Conservation (phyloP, 1,139 yeast genomes). For the Protomyces inundatus region DNA sequence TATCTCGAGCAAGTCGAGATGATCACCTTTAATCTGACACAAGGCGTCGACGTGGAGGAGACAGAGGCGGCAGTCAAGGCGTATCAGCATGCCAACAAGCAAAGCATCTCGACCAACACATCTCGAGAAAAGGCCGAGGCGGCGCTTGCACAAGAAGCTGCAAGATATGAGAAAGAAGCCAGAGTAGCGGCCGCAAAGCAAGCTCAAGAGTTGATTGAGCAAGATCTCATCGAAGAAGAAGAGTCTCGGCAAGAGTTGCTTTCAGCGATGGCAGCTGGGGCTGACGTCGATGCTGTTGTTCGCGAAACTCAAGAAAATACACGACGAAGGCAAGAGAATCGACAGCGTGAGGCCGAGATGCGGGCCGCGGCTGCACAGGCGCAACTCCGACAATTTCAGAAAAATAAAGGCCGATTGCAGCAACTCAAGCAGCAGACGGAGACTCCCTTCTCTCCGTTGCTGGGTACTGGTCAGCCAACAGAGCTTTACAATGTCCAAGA, state of each 20-base stretch:
- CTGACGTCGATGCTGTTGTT: conserved; percentile 49
- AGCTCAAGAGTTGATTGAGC: conserved; percentile 39
- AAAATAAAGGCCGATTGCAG: conserved; percentile 36
- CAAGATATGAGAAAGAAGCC: conserved; percentile 62
- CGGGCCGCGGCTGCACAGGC: conserved; percentile 11
- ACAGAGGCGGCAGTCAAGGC: conserved; percentile 65
- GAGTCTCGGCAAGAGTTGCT: conserved; percentile 65
- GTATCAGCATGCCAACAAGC: conserved; percentile 72
- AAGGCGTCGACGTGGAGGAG: conserved; percentile 62
- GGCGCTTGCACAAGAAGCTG: conserved; percentile 58
- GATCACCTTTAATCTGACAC: conserved; percentile 67
- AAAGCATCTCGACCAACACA: conserved; percentile 70
- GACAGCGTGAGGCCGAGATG: conserved; percentile 42
- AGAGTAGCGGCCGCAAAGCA: conserved; percentile 41
- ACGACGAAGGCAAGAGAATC: conserved; percentile 51
- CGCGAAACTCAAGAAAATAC: conserved; percentile 58
- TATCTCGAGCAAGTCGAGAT: conserved; percentile 82
- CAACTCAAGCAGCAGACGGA: conserved; percentile 43
- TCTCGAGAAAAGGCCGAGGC: conserved; percentile 62
- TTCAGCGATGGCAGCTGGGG: conserved; percentile 54
- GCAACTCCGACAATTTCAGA: not conserved
- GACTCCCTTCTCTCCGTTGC: conserved; percentile 87
- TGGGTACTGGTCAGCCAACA: conserved; percentile 72
- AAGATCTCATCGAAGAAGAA: conserved; percentile 39
- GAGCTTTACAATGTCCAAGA: conserved; percentile 46